Base-by-base conservation (phyloP, 2,329 filamentous ascomycete species). In the Lasiodiplodia theobromae region DNA sequence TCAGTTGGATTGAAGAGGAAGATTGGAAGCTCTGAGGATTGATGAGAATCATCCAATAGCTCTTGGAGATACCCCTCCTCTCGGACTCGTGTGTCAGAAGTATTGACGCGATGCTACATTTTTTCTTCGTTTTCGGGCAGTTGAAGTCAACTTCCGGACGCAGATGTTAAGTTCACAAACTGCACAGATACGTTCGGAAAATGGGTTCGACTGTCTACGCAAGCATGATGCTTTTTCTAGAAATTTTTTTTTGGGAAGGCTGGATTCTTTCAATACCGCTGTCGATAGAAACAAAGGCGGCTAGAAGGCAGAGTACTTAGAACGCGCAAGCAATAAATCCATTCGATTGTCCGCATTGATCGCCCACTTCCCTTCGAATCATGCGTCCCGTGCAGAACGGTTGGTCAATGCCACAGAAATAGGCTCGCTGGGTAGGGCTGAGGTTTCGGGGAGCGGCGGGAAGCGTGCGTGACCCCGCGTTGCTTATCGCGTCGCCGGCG, bases 1-100 rank as follows among this genome's bases (percentile, higher is more conserved):
- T 71, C 78, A 16, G 34, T 80, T 68, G 77, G 78, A 18, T 58
- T 78, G 21, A 76, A 52, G 66, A 53, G 25, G 23, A 60, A 60
- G 51, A 23, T 25, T 2, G 4, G 16, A 31, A 57, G 53, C 34
- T 38, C 21, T 2, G 56, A 62, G 23, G 47, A 57, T 21, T 52
- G 44, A 53, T 5, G 23, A 8, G n/a, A 65, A 34, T 4, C 2
- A 5, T 51, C 40, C 4, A 10, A 28, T 11, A 25, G 11, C 12
- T 40, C 11, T 18, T 34, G 31, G 25, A 49, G 40, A 51, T 49
- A 23, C 5, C 18, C 21, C 16, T 49, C 58, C 5, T 16, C 7
- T 51, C 14, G 34, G 16, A 12, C 6, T 49, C 40, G 25, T 49
- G 25, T 49, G 12, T 8, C n/a, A 23, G 16, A 16, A 58, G 31